Percentiles rank a stretch among this genome's conserved stretches.
These are phyloP conservation scores for Alternaria sp. DNA, from an alignment of 2,329 filamentous ascomycete species.

Conservation along the genomic window DNA sequence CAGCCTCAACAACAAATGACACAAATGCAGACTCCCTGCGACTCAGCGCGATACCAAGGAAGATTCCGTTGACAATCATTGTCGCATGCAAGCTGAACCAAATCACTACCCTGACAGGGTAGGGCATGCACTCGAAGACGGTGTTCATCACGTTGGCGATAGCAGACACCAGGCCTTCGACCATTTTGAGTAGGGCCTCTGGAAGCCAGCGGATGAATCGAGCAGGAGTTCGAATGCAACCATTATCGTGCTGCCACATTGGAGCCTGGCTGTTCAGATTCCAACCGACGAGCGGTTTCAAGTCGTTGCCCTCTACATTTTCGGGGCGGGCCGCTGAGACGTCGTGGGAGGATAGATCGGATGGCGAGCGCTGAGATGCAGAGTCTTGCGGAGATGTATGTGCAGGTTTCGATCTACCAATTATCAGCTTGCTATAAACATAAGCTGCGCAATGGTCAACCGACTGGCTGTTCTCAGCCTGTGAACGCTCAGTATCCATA, in stretches of 20 bases:
- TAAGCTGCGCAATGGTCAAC: background rate
- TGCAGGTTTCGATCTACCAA: background rate
- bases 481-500: background rate
- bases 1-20: background rate
- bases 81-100: background rate
- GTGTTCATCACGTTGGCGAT: background rate
- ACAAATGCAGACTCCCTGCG: background rate
- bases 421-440: background rate
- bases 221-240: background rate
- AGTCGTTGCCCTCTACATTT: background rate
- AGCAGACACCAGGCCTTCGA: background rate
- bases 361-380: background rate
- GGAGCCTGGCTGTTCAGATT: background rate
- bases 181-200: background rate
- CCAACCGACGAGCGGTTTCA: background rate
- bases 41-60: background rate
- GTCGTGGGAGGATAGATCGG: background rate
- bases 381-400: background rate
- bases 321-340: background rate
- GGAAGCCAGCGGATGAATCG: background rate
- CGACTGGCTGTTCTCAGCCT: background rate
- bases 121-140: background rate
- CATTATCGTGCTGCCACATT: background rate
- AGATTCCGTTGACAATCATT: accelerated
- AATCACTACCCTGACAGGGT: background rate